Percentiles rank a stretch among this genome's conserved stretches.
phyloP scores from a whole-genome alignment of 2,329 filamentous ascomycete species.

The Volutella citrinella region DNA sequence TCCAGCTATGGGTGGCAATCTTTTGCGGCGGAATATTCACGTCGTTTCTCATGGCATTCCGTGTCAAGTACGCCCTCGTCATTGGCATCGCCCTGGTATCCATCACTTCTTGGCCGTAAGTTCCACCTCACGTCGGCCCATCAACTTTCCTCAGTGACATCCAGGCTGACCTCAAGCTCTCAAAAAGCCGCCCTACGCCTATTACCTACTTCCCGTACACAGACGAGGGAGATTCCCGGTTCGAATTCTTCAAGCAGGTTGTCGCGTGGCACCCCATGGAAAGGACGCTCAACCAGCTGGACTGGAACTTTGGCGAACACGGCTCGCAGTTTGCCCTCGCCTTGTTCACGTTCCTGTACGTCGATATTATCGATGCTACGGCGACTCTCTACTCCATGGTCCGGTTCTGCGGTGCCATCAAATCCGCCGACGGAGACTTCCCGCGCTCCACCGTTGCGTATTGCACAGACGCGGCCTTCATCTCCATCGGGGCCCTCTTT shows the following conservation, averaged over 20 bases:
- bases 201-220: constrained; percentile 73
- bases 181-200: constrained; percentile 56
- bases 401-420: constrained; percentile 65
- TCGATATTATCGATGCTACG: constrained; percentile 76
- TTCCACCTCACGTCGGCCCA: constrained; percentile 19
- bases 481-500: constrained; percentile 67
- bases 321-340: constrained; percentile 65
- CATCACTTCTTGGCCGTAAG: constrained; percentile 71
- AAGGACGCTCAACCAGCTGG: constrained; percentile 58
- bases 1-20: constrained; percentile 83
- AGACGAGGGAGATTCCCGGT: constrained; percentile 59
- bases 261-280: constrained; percentile 70
- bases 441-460: constrained; percentile 81
- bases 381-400: constrained; percentile 82
- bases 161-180: constrained; percentile 23
- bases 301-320: constrained; percentile 59
- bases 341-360: constrained; percentile 75
- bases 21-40: constrained; percentile 77
- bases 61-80: constrained; percentile 72
- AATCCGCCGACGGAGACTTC: constrained; percentile 71
- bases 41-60: constrained; percentile 75
- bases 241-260: constrained; percentile 71
- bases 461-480: constrained; percentile 67
- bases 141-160: constrained; percentile 5
- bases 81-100: constrained; percentile 71